A percentile compares a stretch with the other conserved stretches of the same genome.
phyloP scores from a whole-genome alignment of 176 grass and related monocot species.

The Aegilops sharonensis region DNA sequence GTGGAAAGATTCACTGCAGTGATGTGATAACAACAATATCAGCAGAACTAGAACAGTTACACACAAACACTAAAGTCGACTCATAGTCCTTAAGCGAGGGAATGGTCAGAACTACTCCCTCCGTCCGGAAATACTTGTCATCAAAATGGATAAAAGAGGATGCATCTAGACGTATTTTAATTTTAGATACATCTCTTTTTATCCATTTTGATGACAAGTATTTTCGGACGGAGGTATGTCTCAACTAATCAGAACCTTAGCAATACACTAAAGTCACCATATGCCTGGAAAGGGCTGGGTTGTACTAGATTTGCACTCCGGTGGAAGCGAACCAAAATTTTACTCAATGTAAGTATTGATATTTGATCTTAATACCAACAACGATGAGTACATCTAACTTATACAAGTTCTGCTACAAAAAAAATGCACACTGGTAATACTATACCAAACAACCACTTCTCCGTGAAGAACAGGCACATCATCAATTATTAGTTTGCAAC shows the following conservation, averaged over 20 bases:
- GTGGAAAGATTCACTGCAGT: not conserved
- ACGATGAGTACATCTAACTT: slow-evolving; percentile 7
- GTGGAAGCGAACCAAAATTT: not conserved
- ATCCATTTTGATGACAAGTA: too few relatives aligned
- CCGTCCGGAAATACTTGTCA: too few relatives aligned
- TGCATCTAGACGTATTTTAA: too few relatives aligned
- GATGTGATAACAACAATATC: not conserved
- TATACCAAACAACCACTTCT: not conserved
- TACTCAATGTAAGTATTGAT: not conserved
- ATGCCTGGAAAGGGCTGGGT: not conserved
- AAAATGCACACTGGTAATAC: not conserved
- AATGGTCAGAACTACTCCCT: not conserved
- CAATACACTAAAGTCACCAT: not conserved
- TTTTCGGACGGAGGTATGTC: not conserved
- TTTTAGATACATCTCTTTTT: too few relatives aligned
- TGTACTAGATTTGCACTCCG: not conserved
- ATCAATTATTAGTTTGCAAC: not conserved
- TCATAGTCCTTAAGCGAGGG: not conserved
- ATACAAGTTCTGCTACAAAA: not conserved
- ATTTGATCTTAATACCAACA: not conserved
- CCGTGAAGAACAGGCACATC: not conserved
- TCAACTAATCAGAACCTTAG: slow-evolving; percentile 11
- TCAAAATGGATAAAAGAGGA: too few relatives aligned
- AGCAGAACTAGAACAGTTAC: slow-evolving; percentile 12
- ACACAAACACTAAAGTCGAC: not conserved